Percentiles rank a stretch among this genome's conserved stretches.
phyloP scores from a whole-genome alignment of 345 rosid species.

The Eucalyptus paniculata region DNA sequence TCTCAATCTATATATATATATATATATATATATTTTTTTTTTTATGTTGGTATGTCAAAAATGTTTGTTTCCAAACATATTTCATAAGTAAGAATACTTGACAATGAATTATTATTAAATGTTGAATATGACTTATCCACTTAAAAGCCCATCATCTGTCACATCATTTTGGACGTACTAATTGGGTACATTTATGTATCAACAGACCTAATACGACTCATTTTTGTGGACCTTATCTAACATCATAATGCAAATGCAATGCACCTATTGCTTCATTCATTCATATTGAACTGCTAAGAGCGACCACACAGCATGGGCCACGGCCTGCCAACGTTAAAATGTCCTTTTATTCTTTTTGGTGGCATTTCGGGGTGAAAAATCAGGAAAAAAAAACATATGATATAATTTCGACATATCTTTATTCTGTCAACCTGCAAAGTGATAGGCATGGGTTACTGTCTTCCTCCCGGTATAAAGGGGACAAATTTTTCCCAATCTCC shows the following conservation, averaged over 20 bases:
- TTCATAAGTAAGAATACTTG: background rate
- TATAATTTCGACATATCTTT: background rate
- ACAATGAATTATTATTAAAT: background rate
- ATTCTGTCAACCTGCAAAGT: background rate
- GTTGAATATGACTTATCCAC: background rate
- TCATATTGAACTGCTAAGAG: background rate
- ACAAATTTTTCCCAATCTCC: background rate
- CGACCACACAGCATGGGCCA: background rate
- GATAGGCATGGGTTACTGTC: background rate
- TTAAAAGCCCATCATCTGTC: background rate
- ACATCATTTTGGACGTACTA: background rate
- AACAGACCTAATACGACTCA: background rate
- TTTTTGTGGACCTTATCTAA: background rate
- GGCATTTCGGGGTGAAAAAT: background rate
- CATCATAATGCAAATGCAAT: background rate
- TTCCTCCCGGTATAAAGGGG: background rate
- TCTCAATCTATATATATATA: background rate
- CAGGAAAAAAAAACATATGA: background rate
- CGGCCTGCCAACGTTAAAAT: background rate
- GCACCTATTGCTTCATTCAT: background rate
- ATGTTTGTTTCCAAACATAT: background rate
- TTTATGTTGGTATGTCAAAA: background rate
- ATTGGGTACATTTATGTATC: background rate
- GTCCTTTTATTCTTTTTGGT: background rate
- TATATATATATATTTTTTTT: background rate